Base-by-base conservation (phyloP, 176 grass and related monocot species). In the Poa annua region DNA sequence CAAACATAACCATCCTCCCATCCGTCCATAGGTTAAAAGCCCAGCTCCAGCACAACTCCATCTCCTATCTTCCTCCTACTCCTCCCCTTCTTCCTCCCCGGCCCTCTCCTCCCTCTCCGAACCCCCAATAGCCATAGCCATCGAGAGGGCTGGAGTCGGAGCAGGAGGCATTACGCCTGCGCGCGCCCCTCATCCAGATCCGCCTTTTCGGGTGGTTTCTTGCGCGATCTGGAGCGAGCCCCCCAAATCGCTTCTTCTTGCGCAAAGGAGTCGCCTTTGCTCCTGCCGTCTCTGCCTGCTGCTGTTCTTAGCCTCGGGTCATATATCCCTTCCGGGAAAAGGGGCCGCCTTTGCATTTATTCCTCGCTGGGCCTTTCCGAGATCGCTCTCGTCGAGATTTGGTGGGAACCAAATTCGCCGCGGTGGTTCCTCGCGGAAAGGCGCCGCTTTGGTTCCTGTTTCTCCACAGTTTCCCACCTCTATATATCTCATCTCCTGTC, bases 11-110 rank as follows among this genome's bases (percentile, higher is more conserved):
- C 74, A 51, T 66, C 35, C 35, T 63, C 38, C 38, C 79, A 70
- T 80, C 85, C 76, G 47, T 63, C 85, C 76, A 71, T 87, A 90
- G 80, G 88, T 84, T 87, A 87, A 90, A 90, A 90, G 69, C 19
- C 88, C 68, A 84, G 32, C 80, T 42, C 59, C 72, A 62, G 65
- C 73, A 71, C 79, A 82, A 41, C 68, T 69, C 60, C 88, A 19
- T 38, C 88, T 76, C 80, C 57, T 61, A 8, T 68, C 62, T 29
- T 83, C 38, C 79, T 61, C 64, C n/a, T 2, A 13, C 24, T 20
- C 42, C 72, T 77, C 72, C 73, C 29, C 70, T 22, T 17, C 45
- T 48, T 42, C 7, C 51, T 26, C 66, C n/a, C 38, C 41, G 41
- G 41, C 41, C 80, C 66, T 26, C 60, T 22, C 66, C 76, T 61